These are phyloP conservation scores for Prasinococcaceae sp. DNA, from an alignment of 139 green algal species.

Conservation along the genomic window DNA sequence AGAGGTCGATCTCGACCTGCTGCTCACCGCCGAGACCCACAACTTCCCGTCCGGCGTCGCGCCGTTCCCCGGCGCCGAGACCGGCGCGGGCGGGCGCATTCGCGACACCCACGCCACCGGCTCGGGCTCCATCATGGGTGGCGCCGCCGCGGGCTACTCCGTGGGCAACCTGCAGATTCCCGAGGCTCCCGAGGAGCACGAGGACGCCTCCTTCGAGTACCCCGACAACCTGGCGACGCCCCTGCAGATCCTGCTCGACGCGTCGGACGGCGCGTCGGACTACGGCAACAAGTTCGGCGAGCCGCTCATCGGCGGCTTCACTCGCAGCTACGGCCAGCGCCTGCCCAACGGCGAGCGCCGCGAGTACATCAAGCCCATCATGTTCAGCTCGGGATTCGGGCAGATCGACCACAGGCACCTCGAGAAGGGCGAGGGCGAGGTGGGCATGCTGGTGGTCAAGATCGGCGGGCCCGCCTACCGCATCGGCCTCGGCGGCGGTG, in stretches of 20 bases:
- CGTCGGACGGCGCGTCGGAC: conserved; percentile 90
- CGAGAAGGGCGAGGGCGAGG: conserved; percentile 49
- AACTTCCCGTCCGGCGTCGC: conserved; percentile 93
- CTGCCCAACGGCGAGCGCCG: conserved; percentile 69
- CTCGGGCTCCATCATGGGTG: conserved; percentile 87
- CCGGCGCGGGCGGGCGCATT: conserved; percentile 86
- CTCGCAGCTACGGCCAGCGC: conserved; percentile 78
- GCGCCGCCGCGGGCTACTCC: conserved; percentile 87
- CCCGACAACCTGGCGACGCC: conserved; percentile 60
- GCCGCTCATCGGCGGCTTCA: conserved; percentile 88
- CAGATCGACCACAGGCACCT: conserved; percentile 57
- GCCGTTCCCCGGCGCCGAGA: conserved; percentile 74
- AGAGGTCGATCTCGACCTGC: conserved; percentile 77
- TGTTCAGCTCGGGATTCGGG: conserved; percentile 89
- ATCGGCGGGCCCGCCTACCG: conserved; percentile 95
- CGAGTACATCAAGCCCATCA: conserved; percentile 99
- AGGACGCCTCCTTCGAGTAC: conserved; percentile 50
- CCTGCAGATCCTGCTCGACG: conserved; percentile 91
- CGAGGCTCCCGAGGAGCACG: conserved; percentile 25
- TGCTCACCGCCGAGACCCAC: conserved; percentile 98
- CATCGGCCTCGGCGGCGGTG: conserved; percentile 96
- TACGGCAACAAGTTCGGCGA: conserved; percentile 99
- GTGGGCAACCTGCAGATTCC: conserved; percentile 71
- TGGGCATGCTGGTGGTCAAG: conserved; percentile 96
- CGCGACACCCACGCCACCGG: conserved; percentile 96